Conservation (phyloP, 345 rosid species). For the Erucastrum elatum region DNA sequence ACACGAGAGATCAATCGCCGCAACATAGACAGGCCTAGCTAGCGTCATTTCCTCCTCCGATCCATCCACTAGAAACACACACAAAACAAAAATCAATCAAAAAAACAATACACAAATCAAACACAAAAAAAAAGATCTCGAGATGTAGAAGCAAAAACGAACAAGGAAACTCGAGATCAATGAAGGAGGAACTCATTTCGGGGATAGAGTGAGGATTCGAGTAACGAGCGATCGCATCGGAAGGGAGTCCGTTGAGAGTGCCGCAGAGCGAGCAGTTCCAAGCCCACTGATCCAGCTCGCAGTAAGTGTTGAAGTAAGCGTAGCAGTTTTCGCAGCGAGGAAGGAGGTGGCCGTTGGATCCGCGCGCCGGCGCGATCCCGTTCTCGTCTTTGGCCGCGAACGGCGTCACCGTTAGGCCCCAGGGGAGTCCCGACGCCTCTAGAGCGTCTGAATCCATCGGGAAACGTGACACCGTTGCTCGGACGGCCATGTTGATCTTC, state of each 20-base stretch:
- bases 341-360: slow-evolving; percentile 72
- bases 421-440: slow-evolving; percentile 82
- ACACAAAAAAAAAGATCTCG: background rate
- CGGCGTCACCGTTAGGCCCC: slow-evolving; percentile 92
- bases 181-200: slow-evolving; percentile 89
- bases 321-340: slow-evolving; percentile 96
- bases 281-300: slow-evolving; percentile 97
- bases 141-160: slow-evolving; percentile 15
- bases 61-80: slow-evolving; percentile 55
- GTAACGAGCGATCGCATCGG: slow-evolving; percentile 75
- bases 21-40: slow-evolving; percentile 92
- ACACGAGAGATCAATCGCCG: slow-evolving; percentile 93
- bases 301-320: slow-evolving; percentile 86
- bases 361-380: slow-evolving; percentile 70
- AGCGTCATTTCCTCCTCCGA: slow-evolving; percentile 72
- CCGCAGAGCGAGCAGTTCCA: slow-evolving; percentile 94
- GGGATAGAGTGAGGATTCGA: slow-evolving; percentile 76
- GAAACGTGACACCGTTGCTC: slow-evolving; percentile 81
- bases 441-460: slow-evolving; percentile 79
- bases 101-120: slow-evolving; percentile 1
- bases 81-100: background rate
- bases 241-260: slow-evolving; percentile 79
- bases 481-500: slow-evolving; percentile 56
- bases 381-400: slow-evolving; percentile 85
- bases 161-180: slow-evolving; percentile 89